phyloP scores from a whole-genome alignment of 441 rosid species.

The Populus hybrid region DNA sequence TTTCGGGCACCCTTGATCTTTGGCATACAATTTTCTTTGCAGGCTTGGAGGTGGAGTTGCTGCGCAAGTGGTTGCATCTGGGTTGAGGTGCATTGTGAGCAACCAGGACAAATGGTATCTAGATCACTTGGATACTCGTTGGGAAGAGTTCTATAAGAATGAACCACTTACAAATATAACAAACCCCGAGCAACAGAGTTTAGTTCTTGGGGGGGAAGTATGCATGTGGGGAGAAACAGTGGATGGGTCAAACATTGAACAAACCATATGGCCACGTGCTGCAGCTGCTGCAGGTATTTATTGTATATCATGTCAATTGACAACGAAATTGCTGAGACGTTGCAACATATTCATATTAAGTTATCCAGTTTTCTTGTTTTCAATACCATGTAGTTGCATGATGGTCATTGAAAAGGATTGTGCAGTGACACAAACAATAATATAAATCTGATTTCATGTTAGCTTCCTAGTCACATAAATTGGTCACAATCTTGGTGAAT shows the following conservation, averaged over 20 bases:
- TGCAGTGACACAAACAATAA: neutral
- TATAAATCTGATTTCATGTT: neutral
- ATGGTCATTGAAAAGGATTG: neutral
- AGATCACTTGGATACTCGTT: conserved; percentile 54
- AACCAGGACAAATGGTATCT: conserved; percentile 78
- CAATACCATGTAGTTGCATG: neutral
- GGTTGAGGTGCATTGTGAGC: conserved; percentile 72
- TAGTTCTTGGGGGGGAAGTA: conserved; percentile 77
- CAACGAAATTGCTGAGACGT: neutral
- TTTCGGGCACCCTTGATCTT: neutral
- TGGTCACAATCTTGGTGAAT: neutral
- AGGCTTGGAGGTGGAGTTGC: conserved; percentile 71
- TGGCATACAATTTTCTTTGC: conserved; percentile 14
- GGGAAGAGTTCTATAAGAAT: conserved; percentile 53
- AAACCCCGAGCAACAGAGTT: conserved; percentile 40
- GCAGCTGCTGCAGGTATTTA: conserved; percentile 71
- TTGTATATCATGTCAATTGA: neutral
- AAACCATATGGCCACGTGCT: conserved; percentile 84
- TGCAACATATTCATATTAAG: neutral
- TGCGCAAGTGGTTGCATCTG: conserved; percentile 49
- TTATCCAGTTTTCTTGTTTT: neutral
- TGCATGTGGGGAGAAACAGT: conserved; percentile 78
- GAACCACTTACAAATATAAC: conserved; percentile 57
- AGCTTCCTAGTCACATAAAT: neutral
- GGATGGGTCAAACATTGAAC: conserved; percentile 65